Conservation (phyloP, 1,284 basidiomycete genomes). For the Cystobasidiaceae sp. region DNA sequence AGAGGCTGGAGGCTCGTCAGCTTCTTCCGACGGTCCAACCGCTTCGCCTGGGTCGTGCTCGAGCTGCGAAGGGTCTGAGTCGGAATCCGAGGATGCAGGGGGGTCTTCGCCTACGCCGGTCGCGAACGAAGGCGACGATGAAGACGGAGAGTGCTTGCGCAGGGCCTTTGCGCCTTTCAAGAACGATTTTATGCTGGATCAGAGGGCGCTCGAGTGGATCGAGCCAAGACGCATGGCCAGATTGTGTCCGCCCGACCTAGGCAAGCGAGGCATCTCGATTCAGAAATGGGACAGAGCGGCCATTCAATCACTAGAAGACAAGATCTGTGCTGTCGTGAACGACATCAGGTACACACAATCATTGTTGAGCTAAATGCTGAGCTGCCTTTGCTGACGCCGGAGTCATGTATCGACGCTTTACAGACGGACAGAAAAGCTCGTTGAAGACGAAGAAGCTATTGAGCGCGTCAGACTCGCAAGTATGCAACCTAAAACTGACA, state of each 20-base stretch:
- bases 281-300: not conserved
- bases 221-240: slow-evolving; percentile 3
- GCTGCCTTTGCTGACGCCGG: not conserved
- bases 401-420: not conserved
- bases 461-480: not conserved
- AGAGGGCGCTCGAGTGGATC: not conserved
- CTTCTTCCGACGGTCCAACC: too few species aligned
- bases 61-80: too few species aligned
- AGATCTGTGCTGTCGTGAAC: not conserved
- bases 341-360: not conserved
- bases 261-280: not conserved
- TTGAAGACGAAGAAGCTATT: not conserved
- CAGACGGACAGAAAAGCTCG: not conserved
- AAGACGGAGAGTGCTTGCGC: too few species aligned
- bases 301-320: not conserved
- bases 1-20: too few species aligned
- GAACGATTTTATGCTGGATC: not conserved
- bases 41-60: too few species aligned
- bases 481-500: not conserved
- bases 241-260: not conserved
- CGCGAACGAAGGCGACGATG: too few species aligned
- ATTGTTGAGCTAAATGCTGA: not conserved
- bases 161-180: not conserved
- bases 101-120: too few species aligned
- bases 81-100: too few species aligned